These are phyloP conservation scores for Fraxinus greggii DNA, from an alignment of 305 asterid genomes.

Conservation along the genomic window DNA sequence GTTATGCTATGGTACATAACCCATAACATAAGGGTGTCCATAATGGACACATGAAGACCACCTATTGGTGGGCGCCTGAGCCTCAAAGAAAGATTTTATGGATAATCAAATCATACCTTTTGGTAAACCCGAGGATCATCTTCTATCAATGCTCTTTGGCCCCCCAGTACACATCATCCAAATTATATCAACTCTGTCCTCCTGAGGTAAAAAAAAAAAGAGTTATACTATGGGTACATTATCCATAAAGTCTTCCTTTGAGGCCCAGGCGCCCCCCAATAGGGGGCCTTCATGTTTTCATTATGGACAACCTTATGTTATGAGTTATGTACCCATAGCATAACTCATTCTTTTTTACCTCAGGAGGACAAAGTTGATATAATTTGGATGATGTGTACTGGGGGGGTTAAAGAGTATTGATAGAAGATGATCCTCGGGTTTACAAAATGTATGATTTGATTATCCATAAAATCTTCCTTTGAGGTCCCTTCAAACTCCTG, in stretches of 20 bases:
- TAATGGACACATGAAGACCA: too few species aligned
- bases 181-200: constrained; percentile 39
- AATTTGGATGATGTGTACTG: constrained; percentile 32
- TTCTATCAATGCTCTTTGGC: constrained; percentile 37
- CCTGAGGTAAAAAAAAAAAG: constrained; percentile 41
- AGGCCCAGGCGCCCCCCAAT: too few species aligned
- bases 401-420: constrained; percentile 42
- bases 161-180: constrained; percentile 35
- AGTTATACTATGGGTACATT: too few species aligned
- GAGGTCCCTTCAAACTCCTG: constrained; percentile 30
- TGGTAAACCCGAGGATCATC: constrained; percentile 36
- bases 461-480: constrained; percentile 41
- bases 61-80: too few species aligned
- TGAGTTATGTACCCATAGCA: too few species aligned
- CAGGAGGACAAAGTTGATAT: constrained; percentile 35
- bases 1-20: too few species aligned
- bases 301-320: too few species aligned
- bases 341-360: constrained; percentile 30
- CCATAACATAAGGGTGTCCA: too few species aligned
- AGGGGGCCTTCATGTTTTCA: too few species aligned
- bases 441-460: constrained; percentile 31
- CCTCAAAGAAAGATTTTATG: constrained; percentile 34
- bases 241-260: too few species aligned
- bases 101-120: constrained; percentile 37
- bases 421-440: constrained; percentile 29